Evolutionary conservation across 495 filamentous ascomycete species (phyloP).

Genomic region (Schizothecium vesticola): DNA sequence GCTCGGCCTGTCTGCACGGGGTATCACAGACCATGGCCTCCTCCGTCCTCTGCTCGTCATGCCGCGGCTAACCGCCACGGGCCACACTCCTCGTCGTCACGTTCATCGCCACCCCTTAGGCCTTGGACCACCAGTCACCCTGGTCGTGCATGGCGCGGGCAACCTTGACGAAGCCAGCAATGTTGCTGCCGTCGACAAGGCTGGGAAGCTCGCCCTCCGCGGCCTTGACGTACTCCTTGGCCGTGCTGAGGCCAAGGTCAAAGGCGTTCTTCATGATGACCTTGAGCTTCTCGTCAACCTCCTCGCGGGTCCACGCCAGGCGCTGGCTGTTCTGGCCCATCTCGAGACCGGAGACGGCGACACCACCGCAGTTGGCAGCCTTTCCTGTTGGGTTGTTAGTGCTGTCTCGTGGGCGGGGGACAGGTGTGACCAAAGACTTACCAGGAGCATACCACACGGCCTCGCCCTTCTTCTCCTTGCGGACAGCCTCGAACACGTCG

Average conservation of each 20-base stretch:
- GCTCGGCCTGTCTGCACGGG: not conserved
- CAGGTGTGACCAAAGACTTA: constrained; percentile 4
- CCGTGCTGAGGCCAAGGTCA: constrained; percentile 83
- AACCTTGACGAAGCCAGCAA: constrained; percentile 96
- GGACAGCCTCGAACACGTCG: constrained; percentile 80
- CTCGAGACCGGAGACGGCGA: constrained; percentile 94
- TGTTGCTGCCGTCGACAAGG: constrained; percentile 89
- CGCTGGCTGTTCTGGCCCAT: constrained; percentile 97
- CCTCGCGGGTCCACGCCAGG: constrained; percentile 76
- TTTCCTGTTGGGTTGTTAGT: constrained; percentile 38
- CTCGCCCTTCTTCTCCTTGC: constrained; percentile 58
- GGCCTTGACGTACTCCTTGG: constrained; percentile 75
- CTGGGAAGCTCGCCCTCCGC: constrained; percentile 79
- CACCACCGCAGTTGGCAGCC: constrained; percentile 96
- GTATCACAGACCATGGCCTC: not conserved
- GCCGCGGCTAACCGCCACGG: not conserved
- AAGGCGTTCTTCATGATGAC: constrained; percentile 93
- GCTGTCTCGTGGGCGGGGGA: not conserved
- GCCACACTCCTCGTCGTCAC: not conserved
- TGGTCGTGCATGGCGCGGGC: constrained; percentile 91
- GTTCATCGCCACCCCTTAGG: constrained; percentile 9
- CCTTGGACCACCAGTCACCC: constrained; percentile 82
- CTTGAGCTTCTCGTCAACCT: constrained; percentile 90
- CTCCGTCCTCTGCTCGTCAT: not conserved
- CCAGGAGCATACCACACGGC: constrained; percentile 96